A percentile compares a stretch with the other conserved stretches of the same genome.
These are phyloP conservation scores for Fusarium transvaalense DNA, from an alignment of 2,329 filamentous ascomycete species.

Conservation along the genomic window DNA sequence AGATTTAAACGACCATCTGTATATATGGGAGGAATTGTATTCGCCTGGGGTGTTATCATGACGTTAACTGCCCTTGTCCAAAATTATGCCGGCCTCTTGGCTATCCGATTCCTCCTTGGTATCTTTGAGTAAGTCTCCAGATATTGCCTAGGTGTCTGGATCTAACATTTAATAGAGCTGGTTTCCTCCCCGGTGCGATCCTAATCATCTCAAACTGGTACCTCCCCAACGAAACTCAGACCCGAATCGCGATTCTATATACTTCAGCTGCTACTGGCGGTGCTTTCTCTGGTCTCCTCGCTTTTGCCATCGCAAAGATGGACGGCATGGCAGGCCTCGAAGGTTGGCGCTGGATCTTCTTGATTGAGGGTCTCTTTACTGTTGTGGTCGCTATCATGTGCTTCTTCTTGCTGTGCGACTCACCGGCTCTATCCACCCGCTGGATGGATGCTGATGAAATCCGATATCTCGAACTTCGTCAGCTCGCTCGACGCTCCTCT, in stretches of 20 bases:
- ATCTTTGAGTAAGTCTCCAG: conserved; percentile 13
- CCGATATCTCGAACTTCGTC: conserved; percentile 17
- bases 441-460: conserved; percentile 25
- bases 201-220: conserved; percentile 37
- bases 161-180: background rate
- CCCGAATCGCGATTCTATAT: conserved; percentile 33
- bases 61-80: conserved; percentile 13
- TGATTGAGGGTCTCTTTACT: conserved; percentile 23
- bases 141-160: accelerated
- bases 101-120: conserved; percentile 14
- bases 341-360: conserved; percentile 36
- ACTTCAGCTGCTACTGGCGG: conserved; percentile 34
- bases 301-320: conserved; percentile 33
- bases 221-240: conserved; percentile 24
- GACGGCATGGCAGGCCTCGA: conserved; percentile 22
- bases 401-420: conserved; percentile 21
- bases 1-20: conserved; percentile 15
- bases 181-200: conserved; percentile 22
- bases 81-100: conserved; percentile 20
- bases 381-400: conserved; percentile 19
- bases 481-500: conserved; percentile 4
- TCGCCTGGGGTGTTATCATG: conserved; percentile 20
- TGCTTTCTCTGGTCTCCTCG: conserved; percentile 50
- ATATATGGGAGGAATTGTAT: conserved; percentile 26
- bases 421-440: conserved; percentile 8